Percentiles rank a stretch among this genome's conserved stretches.
These are phyloP conservation scores for Kalanchoe fedtschenkoi DNA, from an alignment of 164 flowering plant genomes.

Conservation along the genomic window DNA sequence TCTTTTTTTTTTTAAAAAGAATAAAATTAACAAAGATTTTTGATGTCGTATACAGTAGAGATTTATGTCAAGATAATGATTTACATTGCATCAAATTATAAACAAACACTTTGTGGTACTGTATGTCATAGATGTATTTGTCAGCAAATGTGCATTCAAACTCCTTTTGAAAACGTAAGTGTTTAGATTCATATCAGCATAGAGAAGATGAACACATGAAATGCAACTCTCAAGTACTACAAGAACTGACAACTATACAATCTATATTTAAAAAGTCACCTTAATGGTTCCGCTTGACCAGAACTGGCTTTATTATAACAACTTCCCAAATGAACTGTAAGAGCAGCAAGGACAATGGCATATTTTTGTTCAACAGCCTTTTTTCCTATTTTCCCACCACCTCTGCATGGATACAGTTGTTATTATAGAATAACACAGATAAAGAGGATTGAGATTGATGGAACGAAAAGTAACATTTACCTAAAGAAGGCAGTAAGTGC, in stretches of 20 bases:
- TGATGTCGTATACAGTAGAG: no score
- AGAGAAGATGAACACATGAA: neutral
- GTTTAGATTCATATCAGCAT: neutral
- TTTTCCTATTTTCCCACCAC: slow-evolving; percentile 91
- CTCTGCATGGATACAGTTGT: slow-evolving; percentile 36
- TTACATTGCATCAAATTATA: no score
- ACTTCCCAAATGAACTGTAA: slow-evolving; percentile 71
- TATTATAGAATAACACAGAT: slow-evolving; percentile 4
- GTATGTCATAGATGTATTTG: neutral
- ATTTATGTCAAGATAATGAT: no score
- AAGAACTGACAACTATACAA: neutral
- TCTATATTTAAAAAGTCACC: slow-evolving; percentile 25
- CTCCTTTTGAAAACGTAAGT: neutral
- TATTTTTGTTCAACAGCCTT: slow-evolving; percentile 79
- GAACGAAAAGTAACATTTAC: slow-evolving; percentile 18
- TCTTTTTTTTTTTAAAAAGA: no score
- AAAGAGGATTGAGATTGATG: neutral
- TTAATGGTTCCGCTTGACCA: slow-evolving; percentile 69
- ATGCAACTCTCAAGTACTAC: neutral
- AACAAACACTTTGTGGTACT: neutral
- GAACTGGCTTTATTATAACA: slow-evolving; percentile 57
- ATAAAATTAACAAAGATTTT: no score
- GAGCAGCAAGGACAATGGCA: slow-evolving; percentile 67
- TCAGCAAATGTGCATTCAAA: neutral
- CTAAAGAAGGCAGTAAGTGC: slow-evolving; percentile 90